These are phyloP conservation scores for Fusarium acutatum DNA, from an alignment of 2,329 filamentous ascomycete species.

Conservation along the genomic window DNA sequence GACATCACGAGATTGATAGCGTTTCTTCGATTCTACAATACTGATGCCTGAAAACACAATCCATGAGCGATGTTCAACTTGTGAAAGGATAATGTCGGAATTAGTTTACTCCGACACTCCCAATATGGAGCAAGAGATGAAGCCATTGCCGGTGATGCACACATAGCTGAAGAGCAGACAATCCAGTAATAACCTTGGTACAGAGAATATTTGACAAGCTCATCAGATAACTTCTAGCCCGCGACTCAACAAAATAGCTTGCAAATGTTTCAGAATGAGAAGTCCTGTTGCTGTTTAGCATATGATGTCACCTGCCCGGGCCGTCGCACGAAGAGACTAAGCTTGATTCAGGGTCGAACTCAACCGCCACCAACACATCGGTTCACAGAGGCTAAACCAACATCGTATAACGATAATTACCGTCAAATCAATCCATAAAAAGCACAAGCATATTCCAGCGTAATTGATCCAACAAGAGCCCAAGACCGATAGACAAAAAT, in stretches of 20 bases:
- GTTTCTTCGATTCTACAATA: not conserved
- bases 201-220: not conserved
- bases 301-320: accelerated
- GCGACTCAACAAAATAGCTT: accelerated
- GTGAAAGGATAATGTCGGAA: not conserved
- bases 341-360: not conserved
- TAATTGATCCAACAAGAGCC: not conserved
- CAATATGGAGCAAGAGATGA: not conserved
- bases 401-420: not conserved
- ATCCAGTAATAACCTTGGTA: not conserved
- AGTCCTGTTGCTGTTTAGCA: accelerated
- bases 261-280: accelerated
- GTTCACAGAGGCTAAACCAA: accelerated
- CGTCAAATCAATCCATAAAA: too few species aligned
- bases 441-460: not conserved
- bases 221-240: accelerated
- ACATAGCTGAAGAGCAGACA: accelerated
- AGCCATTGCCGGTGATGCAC: accelerated
- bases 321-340: accelerated
- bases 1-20: not conserved
- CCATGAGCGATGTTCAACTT: accelerated
- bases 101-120: accelerated
- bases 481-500: not conserved
- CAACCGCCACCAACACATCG: not conserved
- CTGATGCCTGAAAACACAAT: not conserved